These are phyloP conservation scores for Coemansia furcata DNA, from an alignment of 192 early-diverging fungal genomes.

Conservation along the genomic window DNA sequence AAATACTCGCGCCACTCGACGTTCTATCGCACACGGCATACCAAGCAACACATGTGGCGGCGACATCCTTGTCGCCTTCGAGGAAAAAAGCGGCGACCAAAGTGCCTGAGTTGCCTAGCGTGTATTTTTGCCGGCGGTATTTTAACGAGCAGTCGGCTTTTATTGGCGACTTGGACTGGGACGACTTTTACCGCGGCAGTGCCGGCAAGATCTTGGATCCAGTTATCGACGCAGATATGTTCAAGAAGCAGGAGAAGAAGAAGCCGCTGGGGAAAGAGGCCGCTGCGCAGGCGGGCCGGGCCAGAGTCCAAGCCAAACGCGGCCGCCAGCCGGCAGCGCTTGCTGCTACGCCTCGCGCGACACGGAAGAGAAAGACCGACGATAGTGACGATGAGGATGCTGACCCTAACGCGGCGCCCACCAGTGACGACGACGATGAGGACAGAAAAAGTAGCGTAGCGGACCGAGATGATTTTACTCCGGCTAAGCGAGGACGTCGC, in stretches of 20 bases:
- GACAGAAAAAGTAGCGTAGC: not conserved
- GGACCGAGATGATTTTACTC: slow-evolving; percentile 4
- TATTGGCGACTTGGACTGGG: slow-evolving; percentile 50
- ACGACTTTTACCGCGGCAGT: slow-evolving; percentile 21
- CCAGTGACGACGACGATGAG: slow-evolving; percentile 9
- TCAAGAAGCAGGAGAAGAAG: slow-evolving; percentile 22
- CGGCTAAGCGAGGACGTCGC: slow-evolving; percentile 1
- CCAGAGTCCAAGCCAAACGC: slow-evolving; percentile 16
- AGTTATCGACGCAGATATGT: slow-evolving; percentile 20
- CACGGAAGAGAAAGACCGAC: slow-evolving; percentile 6
- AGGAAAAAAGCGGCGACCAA: not conserved
- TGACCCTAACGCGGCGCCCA: not conserved
- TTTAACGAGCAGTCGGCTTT: slow-evolving; percentile 45
- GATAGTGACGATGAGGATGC: slow-evolving; percentile 12
- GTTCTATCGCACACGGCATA: slow-evolving; percentile 25
- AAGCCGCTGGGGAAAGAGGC: slow-evolving; percentile 14
- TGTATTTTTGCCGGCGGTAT: slow-evolving; percentile 35
- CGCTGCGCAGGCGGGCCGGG: slow-evolving; percentile 15
- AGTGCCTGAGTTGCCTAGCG: not conserved
- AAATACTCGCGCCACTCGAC: slow-evolving; percentile 30
- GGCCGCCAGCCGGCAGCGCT: not conserved
- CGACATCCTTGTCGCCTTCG: not conserved
- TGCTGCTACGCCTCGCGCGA: slow-evolving; percentile 4
- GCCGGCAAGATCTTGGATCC: slow-evolving; percentile 13
- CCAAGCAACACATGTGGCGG: not conserved